phyloP scores from a whole-genome alignment of 139 green algal species.

The Spirogloea muscicola region DNA sequence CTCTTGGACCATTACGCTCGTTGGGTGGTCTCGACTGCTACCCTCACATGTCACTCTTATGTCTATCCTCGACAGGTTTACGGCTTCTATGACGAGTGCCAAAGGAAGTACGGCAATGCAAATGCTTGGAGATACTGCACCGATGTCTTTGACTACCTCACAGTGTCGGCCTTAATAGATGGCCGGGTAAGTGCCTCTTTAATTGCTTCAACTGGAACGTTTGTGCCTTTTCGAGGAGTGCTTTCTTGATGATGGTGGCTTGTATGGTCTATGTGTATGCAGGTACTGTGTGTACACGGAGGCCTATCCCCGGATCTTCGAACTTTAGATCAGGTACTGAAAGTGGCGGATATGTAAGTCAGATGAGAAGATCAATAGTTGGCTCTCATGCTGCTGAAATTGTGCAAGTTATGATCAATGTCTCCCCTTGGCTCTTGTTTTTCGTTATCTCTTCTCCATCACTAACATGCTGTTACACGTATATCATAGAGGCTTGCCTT shows the following conservation, averaged over 20 bases:
- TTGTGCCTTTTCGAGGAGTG: no score
- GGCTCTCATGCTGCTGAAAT: no score
- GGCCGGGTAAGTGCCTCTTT: conserved; percentile 46
- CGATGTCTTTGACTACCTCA: conserved; percentile 99
- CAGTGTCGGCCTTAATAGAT: conserved; percentile 88
- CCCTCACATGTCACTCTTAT: no score
- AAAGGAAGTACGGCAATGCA: conserved; percentile 97
- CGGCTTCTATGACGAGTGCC: conserved; percentile 99
- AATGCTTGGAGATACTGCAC: conserved; percentile 99
- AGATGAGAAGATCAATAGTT: no score
- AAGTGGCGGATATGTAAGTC: background rate
- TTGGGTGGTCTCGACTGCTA: no score
- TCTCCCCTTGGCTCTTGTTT: no score
- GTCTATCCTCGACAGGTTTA: conserved; percentile 85
- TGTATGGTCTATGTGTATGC: no score
- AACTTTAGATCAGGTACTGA: conserved; percentile 87
- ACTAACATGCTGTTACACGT: background rate
- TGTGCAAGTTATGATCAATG: no score
- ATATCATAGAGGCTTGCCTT: background rate
- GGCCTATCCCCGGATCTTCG: conserved; percentile 92
- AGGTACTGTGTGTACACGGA: conserved; percentile 95
- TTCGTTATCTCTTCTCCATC: background rate
- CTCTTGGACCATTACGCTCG: no score
- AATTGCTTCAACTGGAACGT: background rate
- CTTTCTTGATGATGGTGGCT: no score